phyloP scores from a whole-genome alignment of 192 early-diverging fungal species.

The Backusella sp. region DNA sequence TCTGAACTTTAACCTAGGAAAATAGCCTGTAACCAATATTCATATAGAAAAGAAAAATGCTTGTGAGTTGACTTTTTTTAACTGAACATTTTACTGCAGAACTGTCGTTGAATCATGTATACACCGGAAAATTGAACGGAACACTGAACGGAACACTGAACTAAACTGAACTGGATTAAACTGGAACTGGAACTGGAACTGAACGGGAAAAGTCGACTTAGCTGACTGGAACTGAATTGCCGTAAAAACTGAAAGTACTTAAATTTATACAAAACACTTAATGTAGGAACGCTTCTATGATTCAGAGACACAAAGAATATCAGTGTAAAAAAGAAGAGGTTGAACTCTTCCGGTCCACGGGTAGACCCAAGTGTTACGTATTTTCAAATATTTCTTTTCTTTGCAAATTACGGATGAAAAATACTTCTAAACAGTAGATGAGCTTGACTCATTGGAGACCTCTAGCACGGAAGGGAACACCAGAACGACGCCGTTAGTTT shows the following conservation, averaged over 20 bases:
- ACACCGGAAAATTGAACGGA: neutral
- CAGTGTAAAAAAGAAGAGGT: conserved; percentile 10
- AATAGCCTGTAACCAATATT: neutral
- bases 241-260: neutral
- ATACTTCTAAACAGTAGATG: neutral
- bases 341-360: conserved; percentile 3
- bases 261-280: neutral
- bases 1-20: neutral
- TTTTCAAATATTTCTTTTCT: neutral
- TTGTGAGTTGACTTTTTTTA: neutral
- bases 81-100: neutral
- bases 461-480: neutral
- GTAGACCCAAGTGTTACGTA: conserved; percentile 4
- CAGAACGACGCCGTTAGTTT: neutral
- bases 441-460: neutral
- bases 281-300: neutral
- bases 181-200: neutral
- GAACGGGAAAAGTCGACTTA: neutral
- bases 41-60: neutral
- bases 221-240: neutral
- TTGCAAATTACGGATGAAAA: conserved; percentile 3
- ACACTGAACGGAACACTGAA: neutral
- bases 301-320: neutral
- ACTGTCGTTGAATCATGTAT: neutral
- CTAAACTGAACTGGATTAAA: neutral